These are phyloP conservation scores for Naganishia sp. DNA, from an alignment of 1,284 basidiomycete genomes.

Conservation along the genomic window DNA sequence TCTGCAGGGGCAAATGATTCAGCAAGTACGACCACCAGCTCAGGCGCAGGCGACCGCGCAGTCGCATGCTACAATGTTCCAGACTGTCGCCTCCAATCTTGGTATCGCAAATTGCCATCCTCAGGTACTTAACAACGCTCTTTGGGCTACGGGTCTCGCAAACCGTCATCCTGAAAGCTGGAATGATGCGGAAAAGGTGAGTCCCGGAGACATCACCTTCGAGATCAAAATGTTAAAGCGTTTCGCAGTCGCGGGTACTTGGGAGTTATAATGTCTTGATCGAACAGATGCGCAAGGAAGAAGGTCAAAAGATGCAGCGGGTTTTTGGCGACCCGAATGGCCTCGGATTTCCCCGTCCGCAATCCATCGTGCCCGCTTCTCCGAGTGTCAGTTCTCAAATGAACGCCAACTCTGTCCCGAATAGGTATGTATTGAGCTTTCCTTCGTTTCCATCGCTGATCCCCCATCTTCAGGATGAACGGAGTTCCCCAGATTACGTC, in stretches of 20 bases:
- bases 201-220: neutral
- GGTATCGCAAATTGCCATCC: slow-evolving; percentile 19
- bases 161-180: slow-evolving; percentile 29
- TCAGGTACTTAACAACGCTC: slow-evolving; percentile 21
- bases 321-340: slow-evolving; percentile 11
- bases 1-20: slow-evolving; percentile 11
- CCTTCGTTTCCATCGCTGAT: neutral
- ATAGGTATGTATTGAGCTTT: slow-evolving; percentile 3
- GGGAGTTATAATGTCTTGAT: slow-evolving; percentile 23
- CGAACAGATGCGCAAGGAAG: slow-evolving; percentile 2
- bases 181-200: slow-evolving; percentile 31
- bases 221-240: neutral
- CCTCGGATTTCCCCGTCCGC: slow-evolving; percentile 15
- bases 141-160: slow-evolving; percentile 25
- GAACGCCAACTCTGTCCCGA: neutral
- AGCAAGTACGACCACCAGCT: slow-evolving; percentile 22
- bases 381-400: slow-evolving; percentile 6
- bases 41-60: neutral
- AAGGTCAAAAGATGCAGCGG: slow-evolving; percentile 11
- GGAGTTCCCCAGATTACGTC: slow-evolving; percentile 29
- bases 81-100: slow-evolving; percentile 14
- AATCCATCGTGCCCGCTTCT: slow-evolving; percentile 18
- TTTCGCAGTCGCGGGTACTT: slow-evolving; percentile 15
- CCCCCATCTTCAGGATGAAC: neutral
- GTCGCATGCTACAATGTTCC: neutral